Evolutionary conservation across 345 rosid genomes (phyloP).

Genomic region (Eucalyptus regnans): DNA sequence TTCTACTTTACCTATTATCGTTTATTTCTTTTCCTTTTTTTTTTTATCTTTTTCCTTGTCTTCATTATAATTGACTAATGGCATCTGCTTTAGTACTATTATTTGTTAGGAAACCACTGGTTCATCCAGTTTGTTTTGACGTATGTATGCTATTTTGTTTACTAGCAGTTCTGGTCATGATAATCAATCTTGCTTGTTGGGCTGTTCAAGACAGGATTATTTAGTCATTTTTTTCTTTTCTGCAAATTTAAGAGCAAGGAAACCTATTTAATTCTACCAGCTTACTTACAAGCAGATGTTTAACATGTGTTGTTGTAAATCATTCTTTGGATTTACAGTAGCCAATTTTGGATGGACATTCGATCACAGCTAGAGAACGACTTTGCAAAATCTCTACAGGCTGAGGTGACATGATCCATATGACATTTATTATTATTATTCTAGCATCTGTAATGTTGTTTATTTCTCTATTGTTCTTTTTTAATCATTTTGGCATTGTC

Average conservation of each 20-base stretch:
- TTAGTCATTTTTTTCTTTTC: not conserved
- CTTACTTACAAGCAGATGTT: not conserved
- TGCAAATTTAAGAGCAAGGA: not conserved
- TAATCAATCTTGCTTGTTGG: not conserved
- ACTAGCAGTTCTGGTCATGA: not conserved
- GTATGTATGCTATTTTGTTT: not conserved
- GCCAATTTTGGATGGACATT: slow-evolving; percentile 74
- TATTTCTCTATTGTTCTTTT: not conserved
- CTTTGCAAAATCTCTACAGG: slow-evolving; percentile 62
- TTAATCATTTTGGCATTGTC: not conserved
- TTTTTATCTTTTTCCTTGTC: not conserved
- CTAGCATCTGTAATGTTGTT: not conserved
- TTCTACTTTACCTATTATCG: not conserved
- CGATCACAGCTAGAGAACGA: slow-evolving; percentile 68
- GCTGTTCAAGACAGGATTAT: not conserved
- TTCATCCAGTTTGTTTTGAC: not conserved
- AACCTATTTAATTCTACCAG: not conserved
- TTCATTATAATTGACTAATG: not conserved
- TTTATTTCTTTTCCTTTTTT: not conserved
- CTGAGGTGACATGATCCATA: slow-evolving; percentile 33
- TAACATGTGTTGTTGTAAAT: not conserved
- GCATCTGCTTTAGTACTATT: not conserved
- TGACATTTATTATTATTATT: not conserved
- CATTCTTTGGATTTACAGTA: slow-evolving; percentile 33
- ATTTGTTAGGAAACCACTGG: not conserved